Conservation (phyloP, 495 filamentous ascomycete species). For the Neurospora sp. region DNA sequence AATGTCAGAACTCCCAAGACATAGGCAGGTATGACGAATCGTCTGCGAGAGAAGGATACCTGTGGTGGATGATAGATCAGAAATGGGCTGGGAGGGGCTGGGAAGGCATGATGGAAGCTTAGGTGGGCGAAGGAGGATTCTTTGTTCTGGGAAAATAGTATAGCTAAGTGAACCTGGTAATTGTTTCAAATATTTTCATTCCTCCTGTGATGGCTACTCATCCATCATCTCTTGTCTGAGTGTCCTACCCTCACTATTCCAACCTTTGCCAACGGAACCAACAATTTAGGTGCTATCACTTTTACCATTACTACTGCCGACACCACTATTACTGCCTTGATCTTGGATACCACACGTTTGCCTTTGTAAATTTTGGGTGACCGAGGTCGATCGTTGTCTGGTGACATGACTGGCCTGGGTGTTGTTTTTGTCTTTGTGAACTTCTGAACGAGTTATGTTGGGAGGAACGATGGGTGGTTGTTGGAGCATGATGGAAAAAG, state of each 20-base stretch:
- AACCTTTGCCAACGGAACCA: background rate
- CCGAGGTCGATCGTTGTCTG: background rate
- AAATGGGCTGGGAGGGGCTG: background rate
- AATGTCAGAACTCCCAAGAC: background rate
- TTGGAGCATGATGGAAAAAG: rapidly evolving
- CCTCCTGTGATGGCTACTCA: background rate
- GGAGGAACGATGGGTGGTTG: rapidly evolving
- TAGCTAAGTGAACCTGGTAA: too few species aligned
- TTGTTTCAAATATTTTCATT: too few species aligned
- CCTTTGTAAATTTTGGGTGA: background rate
- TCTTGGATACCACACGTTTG: background rate
- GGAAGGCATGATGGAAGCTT: background rate
- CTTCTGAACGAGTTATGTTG: background rate
- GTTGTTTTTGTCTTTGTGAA: background rate
- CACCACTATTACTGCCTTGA: background rate
- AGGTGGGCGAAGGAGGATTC: too few species aligned
- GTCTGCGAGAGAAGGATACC: background rate
- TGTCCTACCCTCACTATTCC: background rate
- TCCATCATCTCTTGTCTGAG: background rate
- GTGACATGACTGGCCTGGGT: background rate
- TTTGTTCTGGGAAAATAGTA: too few species aligned
- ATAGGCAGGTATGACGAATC: background rate
- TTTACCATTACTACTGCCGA: background rate
- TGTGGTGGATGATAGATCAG: background rate
- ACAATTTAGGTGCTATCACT: background rate